These are phyloP conservation scores for Pichia sporocuriosa DNA, from an alignment of 805 yeast species.

Conservation along the genomic window DNA sequence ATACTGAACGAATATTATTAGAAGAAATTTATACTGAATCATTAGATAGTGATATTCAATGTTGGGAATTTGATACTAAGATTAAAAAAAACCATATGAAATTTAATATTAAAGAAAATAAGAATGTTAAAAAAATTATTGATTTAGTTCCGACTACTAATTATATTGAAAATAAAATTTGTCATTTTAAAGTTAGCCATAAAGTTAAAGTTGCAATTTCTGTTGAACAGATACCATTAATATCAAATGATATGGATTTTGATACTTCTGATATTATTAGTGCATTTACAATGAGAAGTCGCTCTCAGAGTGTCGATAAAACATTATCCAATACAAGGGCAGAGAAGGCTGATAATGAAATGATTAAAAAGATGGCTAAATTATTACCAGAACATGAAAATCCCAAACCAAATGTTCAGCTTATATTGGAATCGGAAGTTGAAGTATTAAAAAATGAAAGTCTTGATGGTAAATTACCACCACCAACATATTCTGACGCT, in stretches of 20 bases:
- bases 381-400: conserved; percentile 14
- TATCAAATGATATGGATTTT: background rate
- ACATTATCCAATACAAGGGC: conserved; percentile 2
- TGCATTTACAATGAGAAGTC: conserved; percentile 8
- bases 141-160: conserved; percentile 20
- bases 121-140: background rate
- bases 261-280: conserved; percentile 11
- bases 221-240: conserved; percentile 7
- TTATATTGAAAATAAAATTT: conserved; percentile 8
- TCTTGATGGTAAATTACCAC: conserved; percentile 18
- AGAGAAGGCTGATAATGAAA: conserved; percentile 15
- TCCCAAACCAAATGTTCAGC: conserved; percentile 18
- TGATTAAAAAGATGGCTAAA: conserved; percentile 19
- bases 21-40: conserved; percentile 1
- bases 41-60: conserved; percentile 7
- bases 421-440: conserved; percentile 18
- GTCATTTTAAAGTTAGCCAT: conserved; percentile 22
- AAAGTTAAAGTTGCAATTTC: conserved; percentile 11
- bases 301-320: conserved; percentile 12
- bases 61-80: conserved; percentile 5
- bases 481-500: conserved; percentile 16
- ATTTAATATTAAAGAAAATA: background rate
- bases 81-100: conserved; percentile 11
- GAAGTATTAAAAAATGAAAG: conserved; percentile 18
- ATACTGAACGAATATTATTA: conserved; percentile 18